phyloP scores from a whole-genome alignment of 345 rosid genomes.

The Atalantia buxifolia region DNA sequence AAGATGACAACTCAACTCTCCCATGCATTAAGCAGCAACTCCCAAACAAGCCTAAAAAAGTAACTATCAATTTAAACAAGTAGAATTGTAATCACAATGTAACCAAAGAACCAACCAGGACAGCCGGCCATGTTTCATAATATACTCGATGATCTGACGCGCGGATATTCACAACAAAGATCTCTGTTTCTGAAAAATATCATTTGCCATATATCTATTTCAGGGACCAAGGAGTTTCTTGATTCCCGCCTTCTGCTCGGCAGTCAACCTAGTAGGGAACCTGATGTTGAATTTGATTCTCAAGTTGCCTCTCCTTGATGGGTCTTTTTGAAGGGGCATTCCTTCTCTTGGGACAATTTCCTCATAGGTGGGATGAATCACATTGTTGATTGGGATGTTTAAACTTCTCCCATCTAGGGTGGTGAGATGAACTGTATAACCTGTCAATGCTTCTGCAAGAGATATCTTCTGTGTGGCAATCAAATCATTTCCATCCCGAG shows the following conservation, averaged over 20 bases:
- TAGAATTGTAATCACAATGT: background rate
- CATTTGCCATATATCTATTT: background rate
- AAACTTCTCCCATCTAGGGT: constrained; percentile 56
- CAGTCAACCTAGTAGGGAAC: constrained; percentile 50
- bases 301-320: constrained; percentile 50
- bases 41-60: background rate
- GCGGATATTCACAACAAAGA: background rate
- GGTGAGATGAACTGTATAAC: constrained; percentile 44
- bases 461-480: constrained; percentile 42
- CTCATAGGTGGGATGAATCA: constrained; percentile 55
- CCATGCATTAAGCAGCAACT: background rate
- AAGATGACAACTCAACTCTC: background rate
- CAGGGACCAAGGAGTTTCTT: constrained; percentile 38
- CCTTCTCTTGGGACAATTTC: constrained; percentile 50
- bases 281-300: constrained; percentile 56
- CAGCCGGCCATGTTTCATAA: background rate
- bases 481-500: constrained; percentile 60
- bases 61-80: background rate
- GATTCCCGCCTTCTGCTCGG: constrained; percentile 54
- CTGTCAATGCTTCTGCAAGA: constrained; percentile 57
- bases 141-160: background rate
- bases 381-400: constrained; percentile 38
- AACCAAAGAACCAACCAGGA: background rate
- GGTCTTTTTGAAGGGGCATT: constrained; percentile 65
- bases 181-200: background rate